phyloP scores from a whole-genome alignment of 1,284 basidiomycete genomes.

The Microbotryum lychnidis-dioicae region DNA sequence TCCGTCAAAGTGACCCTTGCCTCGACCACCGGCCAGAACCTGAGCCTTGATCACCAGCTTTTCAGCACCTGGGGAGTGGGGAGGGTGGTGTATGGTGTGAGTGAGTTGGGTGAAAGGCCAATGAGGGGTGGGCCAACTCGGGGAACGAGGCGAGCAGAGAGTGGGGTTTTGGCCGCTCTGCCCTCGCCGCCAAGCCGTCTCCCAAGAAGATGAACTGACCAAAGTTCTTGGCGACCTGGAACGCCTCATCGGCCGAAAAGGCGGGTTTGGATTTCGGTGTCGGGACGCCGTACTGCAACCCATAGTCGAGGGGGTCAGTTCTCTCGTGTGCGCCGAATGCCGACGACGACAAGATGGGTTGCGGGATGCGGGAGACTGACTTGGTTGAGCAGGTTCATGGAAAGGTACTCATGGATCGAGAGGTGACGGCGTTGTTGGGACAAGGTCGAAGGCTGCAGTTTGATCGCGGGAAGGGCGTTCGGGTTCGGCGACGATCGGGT shows the following conservation, averaged over 20 bases:
- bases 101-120: too few species aligned
- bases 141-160: not conserved
- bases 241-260: constrained; percentile 81
- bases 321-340: not conserved
- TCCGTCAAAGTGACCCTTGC: constrained; percentile 89
- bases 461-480: too few species aligned
- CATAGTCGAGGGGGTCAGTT: not conserved
- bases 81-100: not conserved
- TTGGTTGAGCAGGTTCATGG: constrained; percentile 85
- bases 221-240: constrained; percentile 77
- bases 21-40: constrained; percentile 95
- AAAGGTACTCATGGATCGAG: constrained; percentile 98
- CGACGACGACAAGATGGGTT: not conserved
- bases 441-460: not conserved
- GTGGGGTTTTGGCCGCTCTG: not conserved
- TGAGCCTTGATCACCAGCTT: constrained; percentile 94
- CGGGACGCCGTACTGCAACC: constrained; percentile 76
- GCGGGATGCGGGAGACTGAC: constrained; percentile 45
- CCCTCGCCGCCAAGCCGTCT: not conserved
- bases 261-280: constrained; percentile 90
- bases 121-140: not conserved
- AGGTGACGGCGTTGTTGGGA: constrained; percentile 72
- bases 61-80: constrained; percentile 48
- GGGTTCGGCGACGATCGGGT: not conserved
- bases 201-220: constrained; percentile 44